phyloP scores from a whole-genome alignment of 176 grass and related monocot genomes.

The Oryza coarctata region DNA sequence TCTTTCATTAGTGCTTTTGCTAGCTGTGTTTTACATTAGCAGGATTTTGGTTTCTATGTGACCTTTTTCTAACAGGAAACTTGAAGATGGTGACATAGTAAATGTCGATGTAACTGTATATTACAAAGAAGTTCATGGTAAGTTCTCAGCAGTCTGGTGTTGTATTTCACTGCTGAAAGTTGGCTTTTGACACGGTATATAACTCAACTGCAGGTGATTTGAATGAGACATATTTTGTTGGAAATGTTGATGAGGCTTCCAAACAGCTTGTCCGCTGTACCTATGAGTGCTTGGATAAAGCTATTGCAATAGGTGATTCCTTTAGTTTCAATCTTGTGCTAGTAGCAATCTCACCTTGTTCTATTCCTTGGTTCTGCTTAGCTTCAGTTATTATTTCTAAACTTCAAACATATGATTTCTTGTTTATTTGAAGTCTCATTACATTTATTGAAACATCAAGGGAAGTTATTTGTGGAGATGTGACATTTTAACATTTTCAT shows the following conservation, averaged over 20 bases:
- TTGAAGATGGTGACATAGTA: constrained; percentile 98
- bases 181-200: constrained; percentile 11
- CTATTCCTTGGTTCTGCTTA: neutral
- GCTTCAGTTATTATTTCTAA: neutral
- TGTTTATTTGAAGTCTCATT: constrained; percentile 12
- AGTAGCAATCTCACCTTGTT: constrained; percentile 26
- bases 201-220: constrained; percentile 76
- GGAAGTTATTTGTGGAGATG: neutral
- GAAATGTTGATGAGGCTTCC: constrained; percentile 91
- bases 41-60: constrained; percentile 35
- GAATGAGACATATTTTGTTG: constrained; percentile 99
- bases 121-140: constrained; percentile 95
- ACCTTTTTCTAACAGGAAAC: constrained; percentile 61
- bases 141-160: constrained; percentile 35
- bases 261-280: constrained; percentile 86
- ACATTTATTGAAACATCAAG: neutral
- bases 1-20: constrained; percentile 27
- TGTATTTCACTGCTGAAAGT: constrained; percentile 22
- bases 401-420: neutral
- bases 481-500: constrained; percentile 33
- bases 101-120: constrained; percentile 91
- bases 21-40: constrained; percentile 11
- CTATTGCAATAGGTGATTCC: constrained; percentile 86
- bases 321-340: constrained; percentile 13
- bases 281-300: constrained; percentile 97